Evolutionary conservation across 1,139 yeast genomes (phyloP), one percentile per base, ranked within the genome.

Genomic region (Yamadazyma diddensiae): DNA sequence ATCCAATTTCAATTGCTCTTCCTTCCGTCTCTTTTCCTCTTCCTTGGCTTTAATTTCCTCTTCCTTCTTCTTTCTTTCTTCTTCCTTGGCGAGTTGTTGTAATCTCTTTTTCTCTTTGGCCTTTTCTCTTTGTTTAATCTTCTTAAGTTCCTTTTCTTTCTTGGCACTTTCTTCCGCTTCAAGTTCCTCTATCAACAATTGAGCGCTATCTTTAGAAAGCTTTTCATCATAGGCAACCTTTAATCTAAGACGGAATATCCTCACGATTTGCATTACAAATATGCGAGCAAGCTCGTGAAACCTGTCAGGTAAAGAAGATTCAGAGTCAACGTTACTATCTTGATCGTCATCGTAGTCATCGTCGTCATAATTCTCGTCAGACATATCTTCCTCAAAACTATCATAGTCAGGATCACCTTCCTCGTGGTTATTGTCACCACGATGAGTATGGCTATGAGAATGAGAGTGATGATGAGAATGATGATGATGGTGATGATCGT

Each of bases 221-320:
- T 79, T 79, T 44, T 81, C 88, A 40, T 82, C 81, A 53, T 81
- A 83, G 16, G 88, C 87, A 36, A 67, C 73, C 52, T 82, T 70
- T 25, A 87, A 76, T 34, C 87, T 70, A 46, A 76, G 79, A 49
- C 83, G 88, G 48, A 86, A 73, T 47, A 85, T 65, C 36, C 83
- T 76, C 10, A 90, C 82, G 1, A 87, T 83, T 43, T 86, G 49
- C 40, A 83, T 73, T 46, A 84, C 84, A 40, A 87, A 75, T 61
- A 85, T 70, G 29, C 83, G 77, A 28, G 87, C 79, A 18, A 90
- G 81, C 53, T 86, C 95, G 43, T 78, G 82, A 56, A 82, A 63
- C 36, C 86, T 73, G 42, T 76, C 82, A 43, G 77, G 82, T 41
- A 81, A 84, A 7, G 77, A 70, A 12, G 76, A 62, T 35, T 72